phyloP scores from a whole-genome alignment of 352 stramenopile species.

The Phytophthora quininea region DNA sequence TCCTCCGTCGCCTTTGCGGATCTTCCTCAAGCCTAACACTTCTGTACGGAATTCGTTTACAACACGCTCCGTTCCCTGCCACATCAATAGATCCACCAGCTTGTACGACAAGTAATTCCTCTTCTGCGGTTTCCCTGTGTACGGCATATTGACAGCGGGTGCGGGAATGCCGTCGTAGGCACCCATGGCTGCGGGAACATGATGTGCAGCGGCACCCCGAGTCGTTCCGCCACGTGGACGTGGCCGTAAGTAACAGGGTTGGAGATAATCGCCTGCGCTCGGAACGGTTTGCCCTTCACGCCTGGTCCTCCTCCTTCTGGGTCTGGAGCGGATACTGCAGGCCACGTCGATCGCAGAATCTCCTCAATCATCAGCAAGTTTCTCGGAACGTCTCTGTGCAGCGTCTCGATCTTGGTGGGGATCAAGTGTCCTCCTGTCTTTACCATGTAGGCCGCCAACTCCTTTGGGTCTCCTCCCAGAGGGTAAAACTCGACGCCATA shows the following conservation, averaged over 20 bases:
- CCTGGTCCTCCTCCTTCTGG: constrained; percentile 58
- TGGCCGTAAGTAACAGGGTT: constrained; percentile 93
- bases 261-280: constrained; percentile 91
- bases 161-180: constrained; percentile 85
- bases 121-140: constrained; percentile 57
- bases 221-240: constrained; percentile 90
- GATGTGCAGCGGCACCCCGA: constrained; percentile 92
- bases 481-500: constrained; percentile 80
- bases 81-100: constrained; percentile 55
- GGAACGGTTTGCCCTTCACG: constrained; percentile 57
- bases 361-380: constrained; percentile 91
- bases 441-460: constrained; percentile 90
- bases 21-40: constrained; percentile 30
- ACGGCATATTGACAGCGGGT: constrained; percentile 85
- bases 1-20: constrained; percentile 42
- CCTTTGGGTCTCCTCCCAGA: constrained; percentile 67
- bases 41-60: constrained; percentile 63
- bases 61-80: constrained; percentile 45
- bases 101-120: constrained; percentile 63
- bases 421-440: constrained; percentile 79
- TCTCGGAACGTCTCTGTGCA: constrained; percentile 62
- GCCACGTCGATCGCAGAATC: constrained; percentile 88
- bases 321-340: constrained; percentile 72
- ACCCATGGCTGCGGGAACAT: constrained; percentile 93
- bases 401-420: constrained; percentile 60